phyloP scores from a whole-genome alignment of 495 filamentous ascomycete species.

The Extremus antarcticus region DNA sequence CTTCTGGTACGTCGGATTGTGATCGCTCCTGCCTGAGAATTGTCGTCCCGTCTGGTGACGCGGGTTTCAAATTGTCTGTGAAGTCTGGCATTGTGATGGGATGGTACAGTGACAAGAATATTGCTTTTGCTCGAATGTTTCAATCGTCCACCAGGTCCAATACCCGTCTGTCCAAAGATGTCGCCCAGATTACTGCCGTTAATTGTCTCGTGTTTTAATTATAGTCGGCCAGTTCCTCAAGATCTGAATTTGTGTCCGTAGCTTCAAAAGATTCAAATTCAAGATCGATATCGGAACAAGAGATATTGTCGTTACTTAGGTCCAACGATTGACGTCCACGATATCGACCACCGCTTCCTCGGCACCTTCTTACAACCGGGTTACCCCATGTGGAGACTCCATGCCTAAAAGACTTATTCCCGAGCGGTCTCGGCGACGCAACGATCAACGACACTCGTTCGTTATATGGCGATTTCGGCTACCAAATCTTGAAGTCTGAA shows the following conservation, averaged over 20 bases:
- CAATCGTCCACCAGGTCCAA: no score
- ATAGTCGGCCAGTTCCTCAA: no score
- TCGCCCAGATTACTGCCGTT: no score
- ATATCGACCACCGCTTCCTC: not conserved
- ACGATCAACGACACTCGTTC: no score
- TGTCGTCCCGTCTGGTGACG: constrained; percentile 29
- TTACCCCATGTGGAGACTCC: not conserved
- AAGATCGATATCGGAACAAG: not conserved
- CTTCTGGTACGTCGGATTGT: constrained; percentile 29
- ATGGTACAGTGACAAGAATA: constrained; percentile 2
- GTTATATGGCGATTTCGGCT: no score
- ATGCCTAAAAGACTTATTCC: not conserved
- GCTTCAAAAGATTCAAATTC: no score
- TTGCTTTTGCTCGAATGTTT: no score
- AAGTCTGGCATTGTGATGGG: constrained; percentile 35
- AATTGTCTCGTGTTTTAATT: no score
- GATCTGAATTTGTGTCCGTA: no score
- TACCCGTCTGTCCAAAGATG: no score
- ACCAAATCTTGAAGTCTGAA: no score
- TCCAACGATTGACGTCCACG: not conserved
- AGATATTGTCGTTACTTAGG: not conserved
- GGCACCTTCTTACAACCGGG: no score
- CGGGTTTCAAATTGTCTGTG: constrained; percentile 35
- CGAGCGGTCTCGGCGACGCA: not conserved
- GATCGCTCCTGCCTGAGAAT: constrained; percentile 33